A percentile compares a stretch with the other conserved stretches of the same genome.
Evolutionary conservation across 108 stramenopile species (phyloP).

Genomic region (Skeletonema menzelii): DNA sequence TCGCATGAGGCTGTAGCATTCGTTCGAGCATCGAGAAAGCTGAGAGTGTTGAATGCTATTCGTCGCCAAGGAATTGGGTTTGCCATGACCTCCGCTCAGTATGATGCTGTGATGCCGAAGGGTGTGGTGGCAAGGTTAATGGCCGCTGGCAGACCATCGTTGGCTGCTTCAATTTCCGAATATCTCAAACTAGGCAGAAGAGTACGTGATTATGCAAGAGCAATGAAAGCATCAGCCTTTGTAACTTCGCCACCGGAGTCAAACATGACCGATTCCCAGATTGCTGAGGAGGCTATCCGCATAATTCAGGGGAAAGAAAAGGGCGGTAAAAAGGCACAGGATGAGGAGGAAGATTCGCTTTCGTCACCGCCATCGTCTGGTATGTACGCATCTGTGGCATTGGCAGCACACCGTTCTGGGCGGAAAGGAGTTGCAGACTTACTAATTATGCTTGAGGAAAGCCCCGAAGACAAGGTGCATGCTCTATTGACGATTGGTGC

Average conservation of each 20-base stretch:
- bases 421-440: constrained; percentile 78
- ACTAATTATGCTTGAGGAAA: constrained; percentile 73
- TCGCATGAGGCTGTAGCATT: constrained; percentile 60
- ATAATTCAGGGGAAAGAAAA: constrained; percentile 64
- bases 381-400: constrained; percentile 77
- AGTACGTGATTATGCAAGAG: constrained; percentile 73
- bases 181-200: constrained; percentile 68
- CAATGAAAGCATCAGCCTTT: constrained; percentile 74
- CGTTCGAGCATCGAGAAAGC: constrained; percentile 74
- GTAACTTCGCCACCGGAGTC: constrained; percentile 29
- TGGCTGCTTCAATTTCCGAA: constrained; percentile 70
- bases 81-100: constrained; percentile 86
- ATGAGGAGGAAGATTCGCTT: constrained; percentile 15
- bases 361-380: constrained; percentile 56
- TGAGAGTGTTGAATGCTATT: constrained; percentile 85
- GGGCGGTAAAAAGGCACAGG: background rate
- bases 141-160: constrained; percentile 64
- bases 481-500: constrained; percentile 72
- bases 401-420: constrained; percentile 75
- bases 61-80: constrained; percentile 79
- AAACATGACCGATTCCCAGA: constrained; percentile 57
- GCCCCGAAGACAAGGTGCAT: constrained; percentile 81
- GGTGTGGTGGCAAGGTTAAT: constrained; percentile 77
- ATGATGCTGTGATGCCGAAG: constrained; percentile 76
- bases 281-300: constrained; percentile 71